Conservation (phyloP, 1,284 basidiomycete species). For the Pisolithus thermaeus region DNA sequence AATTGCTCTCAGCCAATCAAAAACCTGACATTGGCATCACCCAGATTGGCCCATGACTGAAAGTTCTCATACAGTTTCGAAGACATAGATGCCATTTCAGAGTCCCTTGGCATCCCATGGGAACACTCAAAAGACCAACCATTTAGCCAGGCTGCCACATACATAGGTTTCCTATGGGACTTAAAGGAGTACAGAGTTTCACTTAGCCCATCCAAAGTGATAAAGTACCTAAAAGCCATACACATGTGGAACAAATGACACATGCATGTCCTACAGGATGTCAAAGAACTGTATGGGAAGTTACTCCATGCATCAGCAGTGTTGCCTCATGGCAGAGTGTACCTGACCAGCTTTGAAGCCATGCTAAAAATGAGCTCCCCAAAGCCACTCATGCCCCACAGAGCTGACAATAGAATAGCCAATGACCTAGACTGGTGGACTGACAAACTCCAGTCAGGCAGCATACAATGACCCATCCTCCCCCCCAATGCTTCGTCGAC, state of each 20-base stretch:
- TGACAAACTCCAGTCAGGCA: neutral
- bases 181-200: neutral
- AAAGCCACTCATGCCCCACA: neutral
- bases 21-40: conserved; percentile 15
- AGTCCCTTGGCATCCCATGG: conserved; percentile 27
- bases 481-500: neutral
- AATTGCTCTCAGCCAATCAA: conserved; percentile 15
- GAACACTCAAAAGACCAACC: conserved; percentile 14
- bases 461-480: neutral
- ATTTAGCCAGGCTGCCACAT: conserved; percentile 3
- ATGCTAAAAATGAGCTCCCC: too few species aligned
- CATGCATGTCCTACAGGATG: too few species aligned
- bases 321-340: neutral
- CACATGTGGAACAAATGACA: conserved; percentile 8
- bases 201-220: neutral
- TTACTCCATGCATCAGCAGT: too few species aligned
- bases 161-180: conserved; percentile 4
- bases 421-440: conserved; percentile 3
- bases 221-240: neutral
- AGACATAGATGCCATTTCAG: conserved; percentile 27
- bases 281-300: too few species aligned
- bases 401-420: neutral
- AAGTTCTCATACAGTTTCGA: conserved; percentile 22
- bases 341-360: too few species aligned
- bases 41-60: conserved; percentile 4